A percentile compares a stretch with the other conserved stretches of the same genome.
Evolutionary conservation across 148 eudicot genomes (phyloP).

Genomic region (Rhododendron henanense): DNA sequence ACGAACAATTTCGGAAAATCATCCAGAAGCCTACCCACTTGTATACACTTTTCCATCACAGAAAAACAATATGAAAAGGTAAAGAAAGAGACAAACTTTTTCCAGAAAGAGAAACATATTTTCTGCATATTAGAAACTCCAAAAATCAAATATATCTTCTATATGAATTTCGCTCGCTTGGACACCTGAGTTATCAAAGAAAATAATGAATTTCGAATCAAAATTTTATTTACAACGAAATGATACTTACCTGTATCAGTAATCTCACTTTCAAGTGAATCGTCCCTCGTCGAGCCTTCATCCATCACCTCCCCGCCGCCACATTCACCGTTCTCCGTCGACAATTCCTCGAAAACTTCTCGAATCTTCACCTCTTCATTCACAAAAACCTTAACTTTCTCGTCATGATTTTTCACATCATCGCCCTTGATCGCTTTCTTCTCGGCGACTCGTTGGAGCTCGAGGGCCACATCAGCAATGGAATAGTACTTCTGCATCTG

Average conservation of each 20-base stretch:
- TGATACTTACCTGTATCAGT: constrained; percentile 62
- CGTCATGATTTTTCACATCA: constrained; percentile 3
- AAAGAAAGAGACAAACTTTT: background rate
- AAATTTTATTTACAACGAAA: background rate
- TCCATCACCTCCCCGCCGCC: constrained; percentile 28
- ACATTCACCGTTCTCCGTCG: constrained; percentile 16
- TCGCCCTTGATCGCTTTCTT: constrained; percentile 15
- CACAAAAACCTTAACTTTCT: background rate
- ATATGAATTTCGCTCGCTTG: too few relatives aligned
- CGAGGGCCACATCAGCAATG: constrained; percentile 58
- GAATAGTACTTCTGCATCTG: constrained; percentile 96
- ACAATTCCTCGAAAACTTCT: constrained; percentile 12
- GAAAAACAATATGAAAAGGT: background rate
- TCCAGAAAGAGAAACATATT: background rate
- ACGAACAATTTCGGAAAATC: background rate
- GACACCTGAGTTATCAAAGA: too few relatives aligned
- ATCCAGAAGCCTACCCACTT: background rate
- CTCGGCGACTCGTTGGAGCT: constrained; percentile 57
- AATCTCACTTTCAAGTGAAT: constrained; percentile 68
- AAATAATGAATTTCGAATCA: background rate
- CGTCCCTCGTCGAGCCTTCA: constrained; percentile 40
- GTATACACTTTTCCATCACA: background rate
- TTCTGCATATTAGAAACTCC: background rate
- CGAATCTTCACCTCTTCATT: constrained; percentile 9
- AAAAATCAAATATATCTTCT: too few relatives aligned